Evolutionary conservation across 192 early-diverging fungal species (phyloP).

Genomic region (Coemansia sp.): DNA sequence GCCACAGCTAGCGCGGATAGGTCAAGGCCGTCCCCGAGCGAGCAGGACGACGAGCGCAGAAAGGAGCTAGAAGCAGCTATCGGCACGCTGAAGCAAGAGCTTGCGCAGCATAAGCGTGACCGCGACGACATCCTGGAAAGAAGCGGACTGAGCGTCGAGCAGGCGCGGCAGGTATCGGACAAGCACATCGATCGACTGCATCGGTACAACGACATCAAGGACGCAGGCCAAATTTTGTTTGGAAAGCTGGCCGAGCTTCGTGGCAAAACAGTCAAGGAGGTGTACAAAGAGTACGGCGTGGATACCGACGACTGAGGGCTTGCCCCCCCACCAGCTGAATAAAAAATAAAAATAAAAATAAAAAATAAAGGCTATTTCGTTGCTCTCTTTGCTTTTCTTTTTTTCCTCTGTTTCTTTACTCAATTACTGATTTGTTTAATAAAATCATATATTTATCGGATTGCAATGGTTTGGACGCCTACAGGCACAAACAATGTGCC

Average conservation of each 20-base stretch:
- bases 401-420: background rate
- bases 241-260: constrained; percentile 48
- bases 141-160: constrained; percentile 20
- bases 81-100: constrained; percentile 9
- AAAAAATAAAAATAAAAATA: background rate
- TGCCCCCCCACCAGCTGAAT: too few species aligned
- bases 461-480: constrained; percentile 42
- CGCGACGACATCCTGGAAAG: constrained; percentile 15
- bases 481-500: constrained; percentile 52
- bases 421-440: constrained; percentile 6
- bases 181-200: constrained; percentile 42
- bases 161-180: constrained; percentile 30
- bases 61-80: constrained; percentile 22
- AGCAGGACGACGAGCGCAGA: constrained; percentile 15
- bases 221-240: constrained; percentile 46
- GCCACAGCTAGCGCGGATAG: too few species aligned
- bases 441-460: background rate
- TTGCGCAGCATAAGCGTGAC: constrained; percentile 14
- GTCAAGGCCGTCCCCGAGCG: too few species aligned
- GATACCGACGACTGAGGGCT: constrained; percentile 12
- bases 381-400: background rate
- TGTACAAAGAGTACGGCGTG: constrained; percentile 36
- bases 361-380: background rate
- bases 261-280: constrained; percentile 46
- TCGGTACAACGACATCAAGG: constrained; percentile 50